Evolutionary conservation across 192 early-diverging fungal genomes (phyloP).

Genomic region (Linnemannia zychae): DNA sequence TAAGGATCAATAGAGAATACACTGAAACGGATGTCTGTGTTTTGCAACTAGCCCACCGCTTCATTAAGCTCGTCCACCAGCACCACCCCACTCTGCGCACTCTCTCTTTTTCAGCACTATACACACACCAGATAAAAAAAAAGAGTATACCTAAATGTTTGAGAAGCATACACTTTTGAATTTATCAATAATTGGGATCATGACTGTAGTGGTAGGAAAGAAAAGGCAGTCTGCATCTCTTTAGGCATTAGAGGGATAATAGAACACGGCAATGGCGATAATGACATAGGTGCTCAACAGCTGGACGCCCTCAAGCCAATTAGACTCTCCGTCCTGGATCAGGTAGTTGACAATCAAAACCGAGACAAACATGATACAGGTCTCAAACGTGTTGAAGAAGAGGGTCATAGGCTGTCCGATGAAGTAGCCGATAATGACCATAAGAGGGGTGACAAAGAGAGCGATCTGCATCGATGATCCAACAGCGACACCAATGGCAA

Average conservation of each 20-base stretch:
- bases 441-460: slow-evolving; percentile 77
- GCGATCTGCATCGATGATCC: slow-evolving; percentile 95
- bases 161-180: not conserved
- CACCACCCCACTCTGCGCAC: not conserved
- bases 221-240: not conserved
- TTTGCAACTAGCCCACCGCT: not conserved
- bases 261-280: slow-evolving; percentile 86
- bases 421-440: slow-evolving; percentile 88
- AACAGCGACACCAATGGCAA: slow-evolving; percentile 89
- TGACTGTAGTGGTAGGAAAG: not conserved
- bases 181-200: not conserved
- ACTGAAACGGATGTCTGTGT: too few species aligned
- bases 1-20: slow-evolving; percentile 36
- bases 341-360: slow-evolving; percentile 86
- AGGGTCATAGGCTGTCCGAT: slow-evolving; percentile 85
- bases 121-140: not conserved
- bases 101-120: not conserved
- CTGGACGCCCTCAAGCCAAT: slow-evolving; percentile 94
- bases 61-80: not conserved
- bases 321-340: slow-evolving; percentile 87
- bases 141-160: not conserved
- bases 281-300: slow-evolving; percentile 87
- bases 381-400: slow-evolving; percentile 87
- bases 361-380: slow-evolving; percentile 83
- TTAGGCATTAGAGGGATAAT: slow-evolving; percentile 63